Percentiles rank a stretch among this genome's conserved stretches.
Evolutionary conservation across 2,329 filamentous ascomycete genomes (phyloP).

Genomic region (Rhinocladiella mackenziei): DNA sequence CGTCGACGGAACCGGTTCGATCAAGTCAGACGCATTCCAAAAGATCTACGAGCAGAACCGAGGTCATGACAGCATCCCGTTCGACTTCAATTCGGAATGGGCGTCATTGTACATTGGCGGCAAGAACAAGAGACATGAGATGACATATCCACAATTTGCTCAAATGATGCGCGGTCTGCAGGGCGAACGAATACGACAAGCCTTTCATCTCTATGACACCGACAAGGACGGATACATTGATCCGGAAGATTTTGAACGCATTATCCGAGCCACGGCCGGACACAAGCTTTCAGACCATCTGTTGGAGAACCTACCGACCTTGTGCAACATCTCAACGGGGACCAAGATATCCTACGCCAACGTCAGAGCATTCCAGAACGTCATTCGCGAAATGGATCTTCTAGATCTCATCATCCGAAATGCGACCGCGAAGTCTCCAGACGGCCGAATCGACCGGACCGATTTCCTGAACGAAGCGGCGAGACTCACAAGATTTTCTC

Average conservation of each 20-base stretch:
- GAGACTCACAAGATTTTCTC: constrained; percentile 83
- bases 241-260: constrained; percentile 92
- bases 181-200: constrained; percentile 91
- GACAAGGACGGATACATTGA: constrained; percentile 93
- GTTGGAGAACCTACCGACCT: constrained; percentile 79
- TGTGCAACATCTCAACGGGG: constrained; percentile 89
- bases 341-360: constrained; percentile 97
- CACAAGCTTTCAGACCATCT: constrained; percentile 98
- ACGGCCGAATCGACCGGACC: constrained; percentile 88
- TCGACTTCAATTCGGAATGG: constrained; percentile 98
- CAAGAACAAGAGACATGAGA: constrained; percentile 79
- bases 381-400: constrained; percentile 96
- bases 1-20: constrained; percentile 72
- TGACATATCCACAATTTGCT: constrained; percentile 94
- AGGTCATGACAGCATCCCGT: constrained; percentile 77
- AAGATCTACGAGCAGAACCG: constrained; percentile 84
- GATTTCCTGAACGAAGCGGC: constrained; percentile 95
- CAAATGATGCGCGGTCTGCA: constrained; percentile 97
- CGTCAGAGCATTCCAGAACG: constrained; percentile 95
- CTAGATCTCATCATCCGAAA: constrained; percentile 90
- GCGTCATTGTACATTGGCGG: constrained; percentile 88
- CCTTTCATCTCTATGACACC: constrained; percentile 86
- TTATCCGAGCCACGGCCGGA: constrained; percentile 84
- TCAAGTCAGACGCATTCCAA: constrained; percentile 87
- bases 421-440: constrained; percentile 73